Base-by-base conservation (phyloP, 106 monocot genomes). In the Dendrobium nobile region DNA sequence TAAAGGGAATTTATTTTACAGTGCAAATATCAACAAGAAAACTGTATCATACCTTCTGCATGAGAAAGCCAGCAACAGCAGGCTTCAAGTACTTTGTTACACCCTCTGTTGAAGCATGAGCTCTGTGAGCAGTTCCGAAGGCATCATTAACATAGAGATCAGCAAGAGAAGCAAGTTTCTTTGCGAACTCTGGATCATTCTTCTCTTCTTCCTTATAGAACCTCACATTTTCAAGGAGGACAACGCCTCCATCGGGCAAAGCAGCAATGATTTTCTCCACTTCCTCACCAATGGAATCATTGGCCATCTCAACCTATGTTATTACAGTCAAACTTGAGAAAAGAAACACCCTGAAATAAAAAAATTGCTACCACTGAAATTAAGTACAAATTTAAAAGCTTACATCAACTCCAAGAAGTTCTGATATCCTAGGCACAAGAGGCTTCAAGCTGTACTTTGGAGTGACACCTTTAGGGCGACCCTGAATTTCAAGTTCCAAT, bases 161-260 rank as follows among this genome's bases (percentile, higher is more conserved):
- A 79, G 96, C 96, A 79, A 96, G 87, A 70, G 91, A 82, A 41
- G 96, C 93, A n/a, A 96, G 85, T 82, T 93, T 96, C 87, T 92
- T 87, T 54, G 96, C 90, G 84, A 93, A 96, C 78, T 92, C 96
- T n/a, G 96, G 96, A 20, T 93, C 96, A 82, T 96, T 96, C 85
- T 96, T 96, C 85, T 96, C 96, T 86, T 96, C 96, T 82, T 96
- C 96, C 85, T 90, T 93, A 86, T 96, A 84, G 82, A 96, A 96
- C 47, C 96, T 86, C 13, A 96, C 96, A 79, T 96, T 96, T 82
- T 96, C 96, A 61, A 96, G 90, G 80, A 96, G 92, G 2, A 96
- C 73, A 79, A 96, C 96, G 68, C 93, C 90, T 10, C 96, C 96
- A 11, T 93, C 87, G 4, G 93, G 92, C 20, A 96, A 77, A 40